A percentile compares a stretch with the other conserved stretches of the same genome.
Evolutionary conservation across 2,329 filamentous ascomycete species (phyloP).

Genomic region (Colletotrichum filicis): DNA sequence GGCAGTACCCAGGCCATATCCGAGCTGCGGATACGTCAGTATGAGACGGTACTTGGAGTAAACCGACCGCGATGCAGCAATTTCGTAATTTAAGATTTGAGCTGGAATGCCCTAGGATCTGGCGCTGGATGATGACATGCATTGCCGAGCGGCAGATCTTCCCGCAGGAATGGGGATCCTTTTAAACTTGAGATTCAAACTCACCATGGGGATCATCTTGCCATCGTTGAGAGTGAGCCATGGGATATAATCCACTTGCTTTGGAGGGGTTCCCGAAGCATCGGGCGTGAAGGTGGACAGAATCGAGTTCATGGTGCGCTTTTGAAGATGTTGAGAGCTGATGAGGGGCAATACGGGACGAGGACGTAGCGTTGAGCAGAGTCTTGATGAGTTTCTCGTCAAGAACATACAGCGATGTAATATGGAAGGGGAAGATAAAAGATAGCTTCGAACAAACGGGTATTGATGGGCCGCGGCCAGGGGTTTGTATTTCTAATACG

Average conservation of each 20-base stretch:
- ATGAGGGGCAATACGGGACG: background rate
- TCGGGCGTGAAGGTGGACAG: slow-evolving; percentile 51
- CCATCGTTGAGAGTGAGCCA: slow-evolving; percentile 79
- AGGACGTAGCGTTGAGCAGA: slow-evolving; percentile 20
- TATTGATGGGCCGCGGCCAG: background rate
- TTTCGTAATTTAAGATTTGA: background rate
- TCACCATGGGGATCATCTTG: slow-evolving; percentile 75
- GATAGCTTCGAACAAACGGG: background rate
- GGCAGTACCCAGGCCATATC: slow-evolving; percentile 79
- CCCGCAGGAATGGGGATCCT: background rate
- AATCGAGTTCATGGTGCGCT: slow-evolving; percentile 54
- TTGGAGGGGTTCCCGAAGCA: slow-evolving; percentile 51
- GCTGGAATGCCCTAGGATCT: background rate
- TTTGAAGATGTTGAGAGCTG: background rate
- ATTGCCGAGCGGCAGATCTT: background rate
- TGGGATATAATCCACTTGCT: slow-evolving; percentile 59
- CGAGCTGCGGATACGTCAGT: slow-evolving; percentile 59
- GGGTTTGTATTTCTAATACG: slow-evolving; percentile 22
- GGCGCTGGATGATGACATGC: slow-evolving; percentile 21
- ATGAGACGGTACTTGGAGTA: background rate
- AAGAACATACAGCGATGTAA: background rate
- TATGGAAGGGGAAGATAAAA: background rate
- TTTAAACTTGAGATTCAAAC: slow-evolving; percentile 30
- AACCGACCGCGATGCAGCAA: background rate
- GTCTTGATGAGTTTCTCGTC: background rate